Evolutionary conservation across 805 yeast species (phyloP), one percentile per base, ranked within the genome.

Genomic region (Metschnikowia chrysomelidarum): DNA sequence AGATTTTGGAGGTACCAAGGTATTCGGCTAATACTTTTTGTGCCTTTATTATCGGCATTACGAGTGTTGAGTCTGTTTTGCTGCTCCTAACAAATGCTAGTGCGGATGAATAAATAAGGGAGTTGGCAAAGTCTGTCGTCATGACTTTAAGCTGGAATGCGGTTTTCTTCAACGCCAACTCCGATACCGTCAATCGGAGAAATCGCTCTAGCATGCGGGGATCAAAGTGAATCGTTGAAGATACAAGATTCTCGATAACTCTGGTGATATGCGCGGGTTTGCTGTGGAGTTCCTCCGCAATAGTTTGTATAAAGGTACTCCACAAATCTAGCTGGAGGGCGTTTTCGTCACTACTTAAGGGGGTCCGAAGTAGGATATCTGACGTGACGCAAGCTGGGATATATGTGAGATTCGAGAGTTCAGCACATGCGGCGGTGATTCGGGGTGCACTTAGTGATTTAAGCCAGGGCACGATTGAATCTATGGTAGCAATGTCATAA

Each of bases 341-440:
- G 21, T 54, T 46, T 24, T 68, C 73, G 5, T 53, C 44, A 14
- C 42, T 40, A 5, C 58, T 52, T 35, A 51, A 38, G 1, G 73
- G 71, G 1, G 68, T 56, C 29, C 77, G 53, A 1, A 54, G 41
- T 2, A 69, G 45, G 4, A 71, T 47, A 39, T 72, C 75, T 1
- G 58, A 51, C 1, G 58, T 30, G 1, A 72, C 56, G 47, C 63
- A 67, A 1, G 62, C 46, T 0, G 78, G 77, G 11, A 69, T 54
- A 2, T 50, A 42, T 1, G 51, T 34, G 7, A 53, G 39, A 12
- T 59, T 56, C 0, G 58, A 31, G 7, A 72, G 46, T 2, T 60
- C 40, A 2, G 40, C 24, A 37, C 73, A 69, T 3, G 71, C 60
- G 2, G 47, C 50, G 5, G 53, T 42, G 8, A 71, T 53, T 24